Evolutionary conservation across 352 stramenopile species (phyloP).

Genomic region (Thraustochytrium sp.): DNA sequence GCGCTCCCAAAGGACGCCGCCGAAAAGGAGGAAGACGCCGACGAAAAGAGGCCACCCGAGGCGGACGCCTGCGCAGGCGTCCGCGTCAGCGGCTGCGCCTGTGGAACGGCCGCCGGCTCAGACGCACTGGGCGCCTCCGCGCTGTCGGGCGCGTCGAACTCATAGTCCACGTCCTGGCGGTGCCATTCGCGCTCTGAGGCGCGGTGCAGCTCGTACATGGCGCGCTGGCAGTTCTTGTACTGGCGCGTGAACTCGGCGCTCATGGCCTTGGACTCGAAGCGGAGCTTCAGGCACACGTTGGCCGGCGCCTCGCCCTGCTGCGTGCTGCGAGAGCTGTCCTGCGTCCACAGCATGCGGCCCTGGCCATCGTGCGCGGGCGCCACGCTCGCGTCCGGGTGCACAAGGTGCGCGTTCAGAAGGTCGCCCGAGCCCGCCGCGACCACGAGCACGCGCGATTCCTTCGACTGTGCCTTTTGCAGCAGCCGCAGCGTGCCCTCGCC

Average conservation of each 20-base stretch:
- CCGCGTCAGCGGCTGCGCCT: background rate
- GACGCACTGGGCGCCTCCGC: no score
- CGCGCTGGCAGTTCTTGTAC: background rate
- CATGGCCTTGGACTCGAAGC: background rate
- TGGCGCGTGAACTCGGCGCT: background rate
- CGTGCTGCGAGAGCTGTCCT: background rate
- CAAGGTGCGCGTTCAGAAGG: background rate
- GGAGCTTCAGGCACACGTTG: conserved; percentile 1
- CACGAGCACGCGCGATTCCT: background rate
- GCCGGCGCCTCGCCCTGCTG: background rate
- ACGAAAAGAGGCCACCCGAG: background rate
- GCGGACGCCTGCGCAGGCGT: background rate
- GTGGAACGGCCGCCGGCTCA: background rate
- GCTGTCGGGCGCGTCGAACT: background rate
- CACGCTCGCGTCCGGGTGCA: background rate
- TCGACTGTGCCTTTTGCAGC: background rate
- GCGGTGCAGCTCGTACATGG: background rate
- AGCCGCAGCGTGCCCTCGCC: background rate
- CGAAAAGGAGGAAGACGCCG: background rate
- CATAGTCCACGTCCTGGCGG: background rate
- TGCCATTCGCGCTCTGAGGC: background rate
- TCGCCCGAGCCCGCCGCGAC: background rate
- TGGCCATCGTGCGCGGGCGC: background rate
- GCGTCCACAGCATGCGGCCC: background rate
- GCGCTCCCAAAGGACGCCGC: background rate